phyloP scores from a whole-genome alignment of 345 rosid genomes.

The Xanthoceras sorbifolium region DNA sequence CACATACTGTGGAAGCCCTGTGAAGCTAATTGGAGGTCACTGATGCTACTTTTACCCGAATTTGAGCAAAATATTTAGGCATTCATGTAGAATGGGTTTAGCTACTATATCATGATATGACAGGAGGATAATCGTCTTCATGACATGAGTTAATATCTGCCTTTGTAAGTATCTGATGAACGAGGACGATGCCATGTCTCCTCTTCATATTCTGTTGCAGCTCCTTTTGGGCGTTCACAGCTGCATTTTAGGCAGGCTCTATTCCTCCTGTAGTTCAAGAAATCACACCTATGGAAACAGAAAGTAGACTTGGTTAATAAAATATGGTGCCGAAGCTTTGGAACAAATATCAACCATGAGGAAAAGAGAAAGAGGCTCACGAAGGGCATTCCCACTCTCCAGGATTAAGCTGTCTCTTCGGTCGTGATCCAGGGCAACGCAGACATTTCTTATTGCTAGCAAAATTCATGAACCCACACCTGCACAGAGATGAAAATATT shows the following conservation, averaged over 20 bases:
- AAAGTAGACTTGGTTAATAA: slow-evolving; percentile 10
- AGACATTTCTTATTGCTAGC: slow-evolving; percentile 72
- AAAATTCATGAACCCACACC: slow-evolving; percentile 95
- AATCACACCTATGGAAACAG: slow-evolving; percentile 65
- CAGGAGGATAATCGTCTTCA: neutral
- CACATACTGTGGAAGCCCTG: neutral
- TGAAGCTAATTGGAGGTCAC: neutral
- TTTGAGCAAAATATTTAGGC: neutral
- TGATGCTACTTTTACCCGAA: neutral
- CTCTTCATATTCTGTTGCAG: slow-evolving; percentile 28
- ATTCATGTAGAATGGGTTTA: no score
- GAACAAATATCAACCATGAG: neutral
- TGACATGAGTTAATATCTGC: neutral
- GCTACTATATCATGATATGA: neutral
- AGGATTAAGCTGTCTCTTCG: slow-evolving; percentile 56
- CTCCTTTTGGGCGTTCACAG: slow-evolving; percentile 38
- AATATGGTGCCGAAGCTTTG: neutral
- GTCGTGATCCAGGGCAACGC: slow-evolving; percentile 59
- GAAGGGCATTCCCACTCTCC: slow-evolving; percentile 98
- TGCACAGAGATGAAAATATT: slow-evolving; percentile 31
- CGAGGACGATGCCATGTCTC: slow-evolving; percentile 39
- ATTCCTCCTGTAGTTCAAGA: slow-evolving; percentile 70
- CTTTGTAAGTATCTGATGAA: neutral
- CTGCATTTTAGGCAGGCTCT: slow-evolving; percentile 60
- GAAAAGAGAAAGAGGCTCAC: slow-evolving; percentile 43